These are phyloP conservation scores for Agarophyton chilense DNA, from an alignment of 23 red algal genomes.

Conservation along the genomic window DNA sequence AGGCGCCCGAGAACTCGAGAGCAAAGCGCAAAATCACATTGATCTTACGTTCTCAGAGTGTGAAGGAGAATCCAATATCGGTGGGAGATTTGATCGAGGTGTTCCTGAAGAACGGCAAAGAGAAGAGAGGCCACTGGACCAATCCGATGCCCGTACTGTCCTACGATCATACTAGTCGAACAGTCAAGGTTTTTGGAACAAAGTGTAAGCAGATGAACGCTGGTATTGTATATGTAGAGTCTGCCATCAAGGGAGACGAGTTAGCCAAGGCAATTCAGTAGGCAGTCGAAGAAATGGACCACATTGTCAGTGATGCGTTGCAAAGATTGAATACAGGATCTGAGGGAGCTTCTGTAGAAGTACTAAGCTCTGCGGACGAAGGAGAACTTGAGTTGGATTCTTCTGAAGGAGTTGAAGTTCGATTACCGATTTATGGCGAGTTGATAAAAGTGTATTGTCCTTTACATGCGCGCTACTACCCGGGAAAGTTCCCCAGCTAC, in stretches of 20 bases:
- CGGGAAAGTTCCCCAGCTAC: not conserved
- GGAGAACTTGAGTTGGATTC: no score
- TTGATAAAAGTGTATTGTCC: not conserved
- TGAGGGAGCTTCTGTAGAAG: no score
- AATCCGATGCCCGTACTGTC: not conserved
- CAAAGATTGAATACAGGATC: no score
- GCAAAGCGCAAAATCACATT: not conserved
- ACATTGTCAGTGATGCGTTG: no score
- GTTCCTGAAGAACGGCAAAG: not conserved
- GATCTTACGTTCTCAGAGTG: not conserved
- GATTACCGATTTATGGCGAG: not conserved
- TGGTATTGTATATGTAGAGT: slow-evolving; percentile 9
- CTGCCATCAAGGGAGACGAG: not conserved
- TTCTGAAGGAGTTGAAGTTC: not conserved
- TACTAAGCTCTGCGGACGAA: not conserved
- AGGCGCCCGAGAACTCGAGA: not conserved
- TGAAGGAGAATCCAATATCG: not conserved
- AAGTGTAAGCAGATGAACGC: not conserved
- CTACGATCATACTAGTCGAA: not conserved
- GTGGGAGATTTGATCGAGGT: not conserved
- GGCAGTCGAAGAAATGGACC: slow-evolving; percentile 27
- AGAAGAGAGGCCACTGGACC: slow-evolving; percentile 19
- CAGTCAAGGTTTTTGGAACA: not conserved
- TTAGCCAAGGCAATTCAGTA: slow-evolving; percentile 3
- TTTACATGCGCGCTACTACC: not conserved